Conservation (phyloP, 306 rosid species). For the Neltuma alba region DNA sequence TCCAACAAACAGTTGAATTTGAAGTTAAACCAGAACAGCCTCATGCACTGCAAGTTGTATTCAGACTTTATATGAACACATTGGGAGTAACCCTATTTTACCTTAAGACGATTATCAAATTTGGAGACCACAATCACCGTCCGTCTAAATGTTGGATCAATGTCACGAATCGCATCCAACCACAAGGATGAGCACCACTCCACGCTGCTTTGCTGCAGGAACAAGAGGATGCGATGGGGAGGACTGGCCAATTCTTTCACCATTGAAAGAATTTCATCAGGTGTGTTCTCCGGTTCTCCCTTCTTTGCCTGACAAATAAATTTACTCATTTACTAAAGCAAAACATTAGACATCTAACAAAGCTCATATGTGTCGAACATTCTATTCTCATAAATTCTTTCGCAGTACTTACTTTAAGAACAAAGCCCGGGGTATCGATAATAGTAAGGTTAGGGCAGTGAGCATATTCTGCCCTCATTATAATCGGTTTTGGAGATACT, state of each 20-base stretch:
- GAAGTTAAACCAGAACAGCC: not conserved
- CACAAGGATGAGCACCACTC: constrained; percentile 99
- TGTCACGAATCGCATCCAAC: constrained; percentile 90
- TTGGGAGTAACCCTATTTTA: constrained; percentile 27
- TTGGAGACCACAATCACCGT: constrained; percentile 89
- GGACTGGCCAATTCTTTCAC: constrained; percentile 93
- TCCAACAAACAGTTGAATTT: not conserved
- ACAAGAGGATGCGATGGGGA: constrained; percentile 87
- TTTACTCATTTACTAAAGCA: not conserved
- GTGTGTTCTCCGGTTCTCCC: constrained; percentile 94
- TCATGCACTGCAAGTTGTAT: not conserved
- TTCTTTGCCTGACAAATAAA: constrained; percentile 76
- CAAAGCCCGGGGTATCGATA: constrained; percentile 98
- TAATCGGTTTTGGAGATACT: constrained; percentile 91
- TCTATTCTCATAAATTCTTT: not conserved
- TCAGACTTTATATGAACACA: not conserved
- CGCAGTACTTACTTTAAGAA: constrained; percentile 71
- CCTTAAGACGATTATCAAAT: constrained; percentile 98
- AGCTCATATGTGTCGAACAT: constrained; percentile 16
- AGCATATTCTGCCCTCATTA: constrained; percentile 94
- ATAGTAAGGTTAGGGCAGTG: constrained; percentile 95
- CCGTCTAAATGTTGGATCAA: constrained; percentile 83
- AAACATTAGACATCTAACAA: not conserved
- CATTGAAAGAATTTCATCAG: constrained; percentile 94
- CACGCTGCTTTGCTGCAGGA: constrained; percentile 97